Percentiles rank a stretch among this genome's conserved stretches.
Conservation (phyloP, 2,329 filamentous ascomycete species). For the Calonectria pauciramosa region DNA sequence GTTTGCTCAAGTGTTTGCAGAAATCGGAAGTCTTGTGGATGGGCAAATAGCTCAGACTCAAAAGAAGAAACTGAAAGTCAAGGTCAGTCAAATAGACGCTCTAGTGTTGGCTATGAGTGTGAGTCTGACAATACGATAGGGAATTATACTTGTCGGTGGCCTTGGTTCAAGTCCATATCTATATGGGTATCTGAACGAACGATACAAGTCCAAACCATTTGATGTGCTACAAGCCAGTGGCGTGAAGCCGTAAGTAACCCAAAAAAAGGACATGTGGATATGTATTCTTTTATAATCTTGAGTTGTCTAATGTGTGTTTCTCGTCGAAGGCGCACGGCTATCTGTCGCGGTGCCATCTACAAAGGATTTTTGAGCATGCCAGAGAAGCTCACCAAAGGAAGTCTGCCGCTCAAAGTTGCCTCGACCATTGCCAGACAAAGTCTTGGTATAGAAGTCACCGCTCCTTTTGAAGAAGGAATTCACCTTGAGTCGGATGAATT, state of each 20-base stretch:
- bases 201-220: not conserved
- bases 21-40: not conserved
- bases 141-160: conserved; percentile 3
- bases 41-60: not conserved
- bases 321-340: not conserved
- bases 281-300: too few species aligned
- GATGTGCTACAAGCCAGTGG: not conserved
- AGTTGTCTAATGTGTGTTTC: not conserved
- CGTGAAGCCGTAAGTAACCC: not conserved
- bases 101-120: too few species aligned
- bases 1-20: not conserved
- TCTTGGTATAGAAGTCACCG: not conserved
- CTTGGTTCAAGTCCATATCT: conserved; percentile 3
- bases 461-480: not conserved
- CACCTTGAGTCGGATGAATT: too few species aligned
- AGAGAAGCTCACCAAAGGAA: not conserved
- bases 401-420: not conserved
- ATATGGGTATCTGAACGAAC: not conserved
- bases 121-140: not conserved
- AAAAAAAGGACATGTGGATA: too few species aligned
- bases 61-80: not conserved
- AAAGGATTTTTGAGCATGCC: conserved; percentile 1
- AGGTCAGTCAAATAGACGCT: too few species aligned
- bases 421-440: conserved; percentile 3
- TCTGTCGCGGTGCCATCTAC: not conserved